Evolutionary conservation across 2,329 filamentous ascomycete genomes (phyloP).

Genomic region (Neonectria coccinea): DNA sequence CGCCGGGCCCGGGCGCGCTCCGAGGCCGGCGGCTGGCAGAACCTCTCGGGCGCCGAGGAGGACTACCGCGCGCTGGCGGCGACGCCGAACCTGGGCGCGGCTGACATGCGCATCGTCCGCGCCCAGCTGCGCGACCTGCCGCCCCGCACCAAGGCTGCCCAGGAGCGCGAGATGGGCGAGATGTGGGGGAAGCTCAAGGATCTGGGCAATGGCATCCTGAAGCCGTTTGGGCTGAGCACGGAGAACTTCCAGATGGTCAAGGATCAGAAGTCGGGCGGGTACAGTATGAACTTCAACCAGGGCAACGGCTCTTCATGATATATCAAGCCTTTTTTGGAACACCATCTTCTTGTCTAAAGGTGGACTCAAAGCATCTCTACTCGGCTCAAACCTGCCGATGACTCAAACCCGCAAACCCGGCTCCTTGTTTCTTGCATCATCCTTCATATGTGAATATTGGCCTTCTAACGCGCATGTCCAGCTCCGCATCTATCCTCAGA

Average conservation of each 20-base stretch:
- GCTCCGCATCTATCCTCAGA: not conserved
- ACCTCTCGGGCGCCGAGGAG: constrained; percentile 79
- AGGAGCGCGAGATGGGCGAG: constrained; percentile 89
- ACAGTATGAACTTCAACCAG: constrained; percentile 86
- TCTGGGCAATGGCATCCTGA: constrained; percentile 90
- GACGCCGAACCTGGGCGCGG: constrained; percentile 66
- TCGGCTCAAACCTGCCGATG: not conserved
- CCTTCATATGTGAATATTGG: not conserved
- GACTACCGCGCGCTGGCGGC: constrained; percentile 79
- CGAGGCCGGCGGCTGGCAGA: constrained; percentile 81
- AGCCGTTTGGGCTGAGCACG: constrained; percentile 92
- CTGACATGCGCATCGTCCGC: constrained; percentile 76
- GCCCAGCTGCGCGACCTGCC: constrained; percentile 75
- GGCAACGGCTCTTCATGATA: constrained; percentile 33
- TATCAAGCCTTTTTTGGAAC: not conserved
- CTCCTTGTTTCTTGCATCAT: not conserved
- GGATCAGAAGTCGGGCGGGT: constrained; percentile 89
- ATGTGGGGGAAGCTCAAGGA: constrained; percentile 98
- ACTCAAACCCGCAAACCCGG: not conserved
- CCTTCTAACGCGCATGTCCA: not conserved
- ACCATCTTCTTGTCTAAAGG: not conserved
- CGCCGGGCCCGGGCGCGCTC: no score
- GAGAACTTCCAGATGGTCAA: constrained; percentile 95
- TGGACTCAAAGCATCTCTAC: not conserved
- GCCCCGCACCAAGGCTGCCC: constrained; percentile 77